Evolutionary conservation across 78 protist species (phyloP).

Genomic region (slime mould (Dictyostelium discoideum)): dicty_2.7 NC_007088.5:5702501-5703000

Average conservation of each 20-base stretch:
- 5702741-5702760: conserved; percentile 75
- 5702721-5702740: conserved; percentile 81
- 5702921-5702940: conserved; percentile 5
- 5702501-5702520: conserved; percentile 53
- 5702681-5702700: conserved; percentile 67
- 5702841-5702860: conserved; percentile 72
- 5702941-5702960: conserved; percentile 37
- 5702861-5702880: conserved; percentile 67
- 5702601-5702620: conserved; percentile 70
- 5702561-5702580: conserved; percentile 77
- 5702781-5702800: conserved; percentile 77
- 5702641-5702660: conserved; percentile 42
- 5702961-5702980: conserved; percentile 32
- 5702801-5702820: conserved; percentile 49
- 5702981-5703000: conserved; percentile 54
- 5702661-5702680: conserved; percentile 76
- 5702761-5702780: conserved; percentile 76
- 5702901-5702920: background rate
- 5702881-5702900: conserved; percentile 51
- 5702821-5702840: conserved; percentile 71
- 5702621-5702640: conserved; percentile 76
- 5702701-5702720: conserved; percentile 68
- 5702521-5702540: conserved; percentile 50
- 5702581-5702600: conserved; percentile 65
- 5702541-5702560: conserved; percentile 66